Evolutionary conservation across 179 eudicot species (phyloP), one percentile per base, ranked within the genome.

Genomic region (Sideroxylon spinosum): DNA sequence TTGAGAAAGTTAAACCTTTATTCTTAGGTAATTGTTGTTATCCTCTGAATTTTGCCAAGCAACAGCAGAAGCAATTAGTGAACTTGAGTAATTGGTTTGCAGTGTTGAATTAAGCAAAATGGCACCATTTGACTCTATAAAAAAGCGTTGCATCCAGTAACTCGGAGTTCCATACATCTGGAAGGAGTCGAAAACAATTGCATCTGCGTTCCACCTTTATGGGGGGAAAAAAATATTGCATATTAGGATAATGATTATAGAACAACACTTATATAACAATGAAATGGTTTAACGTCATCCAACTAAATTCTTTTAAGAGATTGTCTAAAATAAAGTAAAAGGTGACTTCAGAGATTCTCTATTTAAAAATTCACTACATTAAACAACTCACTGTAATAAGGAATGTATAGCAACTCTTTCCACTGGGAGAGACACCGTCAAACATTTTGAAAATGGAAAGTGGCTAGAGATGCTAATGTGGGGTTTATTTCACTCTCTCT

Each of bases 71-170:
- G 97, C 97, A 65, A 88, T 85, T 67, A 94, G 82, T 13, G 89
- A 77, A 68, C 70, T 77, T 10, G 91, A 82, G 37, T 82, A 80
- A 81, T 87, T 85, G 49, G 91, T 48, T 81, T 79, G 83, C 59
- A 94, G 82, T n/a, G 85, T 76, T 50, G 90, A 79, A 61, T 80
- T 81, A 23, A 93, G 91, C 80, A 93, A 93, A 80, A 86, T 83
- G 29, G 97, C 97, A 17, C 98, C 98, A 66, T 89, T 93, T 62
- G 97, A 93, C 73, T 91, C 90, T 26, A 78, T 83, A 80, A 94
- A 94, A 72, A 88, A 91, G 49, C 82, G 91, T 74, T 94, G 98
- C 97, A 93, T 90, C 97, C 97, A 95, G 78, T 90, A 95, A 87
- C 98, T 95, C 37, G 98, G 98, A 53, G 95, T 95, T 82, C 98